Evolutionary conservation across 441 rosid genomes (phyloP), one percentile per base, ranked within the genome.

Genomic region (Brassica hybrid): DNA sequence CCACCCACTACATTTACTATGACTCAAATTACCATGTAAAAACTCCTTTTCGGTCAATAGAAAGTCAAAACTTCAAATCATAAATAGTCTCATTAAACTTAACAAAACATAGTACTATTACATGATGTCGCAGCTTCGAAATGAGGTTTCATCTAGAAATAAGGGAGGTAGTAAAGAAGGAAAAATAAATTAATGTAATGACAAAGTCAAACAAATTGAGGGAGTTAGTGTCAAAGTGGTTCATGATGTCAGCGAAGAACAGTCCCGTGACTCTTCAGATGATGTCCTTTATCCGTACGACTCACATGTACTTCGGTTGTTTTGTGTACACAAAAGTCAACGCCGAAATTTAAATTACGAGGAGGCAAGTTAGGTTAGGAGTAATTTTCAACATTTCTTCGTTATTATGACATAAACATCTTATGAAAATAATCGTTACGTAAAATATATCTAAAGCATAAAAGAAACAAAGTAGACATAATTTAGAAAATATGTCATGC

Each of bases 281-380:
- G 66, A 56, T 66, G 76, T 72, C 48, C 12, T 72, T 58, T 66
- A 45, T 78, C 81, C 81, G 78, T 78, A 78, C 81, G 71, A 60
- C 67, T 78, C 78, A 73, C 78, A 73, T 78, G 81, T 73, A 73
- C 78, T 78, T 78, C 67, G 13, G 23, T 78, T 17, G 68, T 72
- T 72, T 50, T 32, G 59, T 16, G 7, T 32, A 9, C 1, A 43
- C 6, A 72, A 36, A 71, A 34, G 69, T 78, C 77, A 73, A 78
- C 65, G 52, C 65, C 58, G 77, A 60, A 48, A 72, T 50, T 60
- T 25, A 66, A 34, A 73, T 48, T 12, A 21, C 19, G 36, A 57
- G 14, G 67, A 57, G 76, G 36, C 59, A 54, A 45, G 32, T 70
- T 76, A 70, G 71, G 76, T 71, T 77, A 56, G 56, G 61, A 19